Evolutionary conservation across 306 rosid species (phyloP).

Genomic region (Chamaecrista fasciculata): DNA sequence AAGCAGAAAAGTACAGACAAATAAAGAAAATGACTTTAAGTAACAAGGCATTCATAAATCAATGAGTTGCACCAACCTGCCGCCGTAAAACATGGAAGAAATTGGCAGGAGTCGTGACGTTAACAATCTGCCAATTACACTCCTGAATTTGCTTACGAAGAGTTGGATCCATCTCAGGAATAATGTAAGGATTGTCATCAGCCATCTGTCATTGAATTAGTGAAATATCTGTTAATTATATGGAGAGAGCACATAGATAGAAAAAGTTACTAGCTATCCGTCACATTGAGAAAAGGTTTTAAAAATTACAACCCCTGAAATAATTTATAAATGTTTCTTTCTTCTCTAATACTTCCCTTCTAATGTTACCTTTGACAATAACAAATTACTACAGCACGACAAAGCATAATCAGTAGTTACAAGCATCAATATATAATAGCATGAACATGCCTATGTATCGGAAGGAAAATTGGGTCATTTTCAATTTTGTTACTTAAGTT

Average conservation of each 20-base stretch:
- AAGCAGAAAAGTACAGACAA: slow-evolving; percentile 24
- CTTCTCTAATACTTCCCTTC: slow-evolving; percentile 5
- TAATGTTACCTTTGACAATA: slow-evolving; percentile 17
- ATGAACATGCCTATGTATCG: neutral
- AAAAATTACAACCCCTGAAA: neutral
- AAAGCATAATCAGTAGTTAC: slow-evolving; percentile 6
- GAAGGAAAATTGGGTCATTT: no score
- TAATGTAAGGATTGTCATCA: slow-evolving; percentile 85
- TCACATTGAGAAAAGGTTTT: no score
- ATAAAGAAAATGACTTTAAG: neutral
- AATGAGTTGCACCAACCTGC: slow-evolving; percentile 59
- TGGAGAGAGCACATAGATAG: neutral
- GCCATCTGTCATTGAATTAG: slow-evolving; percentile 76
- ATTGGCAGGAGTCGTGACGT: slow-evolving; percentile 95
- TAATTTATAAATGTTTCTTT: slow-evolving; percentile 11
- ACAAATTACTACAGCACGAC: neutral
- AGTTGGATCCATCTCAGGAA: slow-evolving; percentile 98
- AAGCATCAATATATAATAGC: neutral
- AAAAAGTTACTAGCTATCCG: no score
- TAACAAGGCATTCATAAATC: slow-evolving; percentile 11
- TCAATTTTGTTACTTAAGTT: no score
- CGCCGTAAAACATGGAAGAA: slow-evolving; percentile 95
- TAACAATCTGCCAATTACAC: slow-evolving; percentile 97
- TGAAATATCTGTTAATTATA: slow-evolving; percentile 27
- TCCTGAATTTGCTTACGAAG: slow-evolving; percentile 95